Base-by-base conservation (phyloP, 2,329 filamentous ascomycete genomes). In the Thielaviopsis musarum region DNA sequence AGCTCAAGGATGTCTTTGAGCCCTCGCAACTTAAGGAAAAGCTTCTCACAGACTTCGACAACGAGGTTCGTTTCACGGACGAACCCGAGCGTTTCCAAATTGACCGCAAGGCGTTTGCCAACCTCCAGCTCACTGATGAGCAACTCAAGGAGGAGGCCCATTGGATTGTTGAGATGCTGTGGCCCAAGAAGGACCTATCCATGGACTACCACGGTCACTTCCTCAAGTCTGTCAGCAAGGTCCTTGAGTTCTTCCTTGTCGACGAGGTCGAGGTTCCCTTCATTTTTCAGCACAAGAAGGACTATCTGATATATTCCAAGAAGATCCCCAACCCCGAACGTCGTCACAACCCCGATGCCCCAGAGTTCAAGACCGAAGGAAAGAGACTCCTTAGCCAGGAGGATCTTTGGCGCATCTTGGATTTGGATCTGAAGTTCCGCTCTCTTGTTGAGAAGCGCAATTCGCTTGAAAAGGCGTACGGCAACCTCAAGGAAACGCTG, bases 1-100 rank as follows among this genome's bases (percentile, higher is more conserved):
- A 96, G 71, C 80, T 98, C 63, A 96, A 97, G 73, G 91, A 98
- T 69, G 91, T 98, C 56, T 98, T 98, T 67, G 93, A 98, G 71
- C 93, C 93, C 0, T 95, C 91, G 2, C 90, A 98, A 70, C 80
- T 98, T 48, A 84, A 86, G 60, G 93, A 98, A 72, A 91, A 89
- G 72, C 86, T 97, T 70, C 81, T 98, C 65, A 98, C 93, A 9
- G 93, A 97, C 61, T 90, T 91, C 64, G 93, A 98, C 70, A 95
- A 97, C 69, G 75, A 83, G 61, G 96, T 98, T 64, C 88, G 93
- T 55, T 82, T 85, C 67, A 84, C 81, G 21, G 93, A 98, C 69
- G 85, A 95, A 65, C 93, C 93, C 1, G 93, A 98, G 72, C 85
- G 93, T 66, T 91, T 95, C 70, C 93, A 98, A 70, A 74, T 98